Conservation (phyloP, 805 yeast species). For the Grigorovia yakushimaensis region DNA sequence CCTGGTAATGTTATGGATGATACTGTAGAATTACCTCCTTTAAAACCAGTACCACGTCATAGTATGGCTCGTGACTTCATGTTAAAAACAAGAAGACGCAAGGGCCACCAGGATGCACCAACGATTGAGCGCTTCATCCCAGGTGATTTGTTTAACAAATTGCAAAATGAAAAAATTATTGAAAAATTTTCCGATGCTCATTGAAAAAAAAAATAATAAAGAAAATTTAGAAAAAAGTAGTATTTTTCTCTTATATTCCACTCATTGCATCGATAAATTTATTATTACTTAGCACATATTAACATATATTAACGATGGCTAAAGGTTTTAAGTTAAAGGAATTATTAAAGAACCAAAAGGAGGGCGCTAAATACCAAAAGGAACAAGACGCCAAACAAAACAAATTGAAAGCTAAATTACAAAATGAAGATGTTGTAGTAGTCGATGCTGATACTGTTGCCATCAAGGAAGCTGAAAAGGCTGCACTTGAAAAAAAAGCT, state of each 20-base stretch:
- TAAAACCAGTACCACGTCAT: constrained; percentile 62
- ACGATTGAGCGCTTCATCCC: constrained; percentile 22
- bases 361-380: constrained; percentile 14
- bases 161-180: not conserved
- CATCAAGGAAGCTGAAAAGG: constrained; percentile 9
- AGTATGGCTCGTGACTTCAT: constrained; percentile 83
- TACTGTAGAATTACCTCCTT: constrained; percentile 49
- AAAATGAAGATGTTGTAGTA: constrained; percentile 24
- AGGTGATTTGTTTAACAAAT: not conserved
- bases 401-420: constrained; percentile 13
- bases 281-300: not conserved
- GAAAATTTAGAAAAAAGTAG: constrained; percentile 1
- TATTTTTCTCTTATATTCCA: too few relatives aligned
- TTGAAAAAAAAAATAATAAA: not conserved
- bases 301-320: constrained; percentile 16
- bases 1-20: constrained; percentile 89
- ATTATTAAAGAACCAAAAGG: constrained; percentile 21
- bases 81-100: constrained; percentile 78
- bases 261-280: too few relatives aligned
- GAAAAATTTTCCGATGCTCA: constrained; percentile 6
- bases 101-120: constrained; percentile 43
- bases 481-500: too few relatives aligned
- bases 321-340: constrained; percentile 27
- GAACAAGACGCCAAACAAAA: constrained; percentile 17
- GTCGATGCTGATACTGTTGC: constrained; percentile 26